Base-by-base conservation (phyloP, 2,329 filamentous ascomycete species). In the Tricladium varicosporioides region DNA sequence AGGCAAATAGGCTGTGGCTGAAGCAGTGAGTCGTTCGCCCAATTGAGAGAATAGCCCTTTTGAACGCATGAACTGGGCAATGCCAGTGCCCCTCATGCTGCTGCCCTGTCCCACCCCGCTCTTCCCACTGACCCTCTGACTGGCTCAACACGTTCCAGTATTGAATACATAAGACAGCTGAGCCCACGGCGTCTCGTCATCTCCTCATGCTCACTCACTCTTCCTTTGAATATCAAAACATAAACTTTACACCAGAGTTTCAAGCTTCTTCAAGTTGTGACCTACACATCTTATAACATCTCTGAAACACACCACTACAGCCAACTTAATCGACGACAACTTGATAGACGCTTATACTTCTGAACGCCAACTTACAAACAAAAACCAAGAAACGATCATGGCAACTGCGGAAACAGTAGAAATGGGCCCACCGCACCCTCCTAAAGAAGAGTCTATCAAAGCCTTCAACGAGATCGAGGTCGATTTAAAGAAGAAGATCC, bases 401-500 rank as follows among this genome's bases (percentile, higher is more conserved):
- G 67, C 67, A n/a, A 69, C 66, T 15, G 66, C 74, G 49, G 79
- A 82, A n/a, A 84, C 80, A 8, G 78, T 79, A 50, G 70, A 80
- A 18, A 71, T 83, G 40, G 75, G 78, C 5, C 56, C 56, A 16
- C 42, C 59, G 14, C 67, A 69, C 51, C 68, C 73, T 33, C 67
- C 75, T 47, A 81, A 83, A 66, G 75, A 78, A 57, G 80, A 82
- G 52, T 76, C 79, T 8, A 73, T 82, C 65, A 73, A 73, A 54
- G 76, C 74, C 27, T 83, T 82, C 69, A 66, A 72, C 43, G 73
- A 79, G 52, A 70, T 83, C 53, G 72, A 80, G 60, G 69, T 70
- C 8, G 78, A 82, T n/a, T 71, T 83, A 43, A 81, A 81, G 72
- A 76, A 74, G 63, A 67, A 72, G 54, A 74, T 83, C 45, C 71